These are phyloP conservation scores for Uronychia setigera DNA, from an alignment of 73 alveolate species.

Conservation along the genomic window DNA sequence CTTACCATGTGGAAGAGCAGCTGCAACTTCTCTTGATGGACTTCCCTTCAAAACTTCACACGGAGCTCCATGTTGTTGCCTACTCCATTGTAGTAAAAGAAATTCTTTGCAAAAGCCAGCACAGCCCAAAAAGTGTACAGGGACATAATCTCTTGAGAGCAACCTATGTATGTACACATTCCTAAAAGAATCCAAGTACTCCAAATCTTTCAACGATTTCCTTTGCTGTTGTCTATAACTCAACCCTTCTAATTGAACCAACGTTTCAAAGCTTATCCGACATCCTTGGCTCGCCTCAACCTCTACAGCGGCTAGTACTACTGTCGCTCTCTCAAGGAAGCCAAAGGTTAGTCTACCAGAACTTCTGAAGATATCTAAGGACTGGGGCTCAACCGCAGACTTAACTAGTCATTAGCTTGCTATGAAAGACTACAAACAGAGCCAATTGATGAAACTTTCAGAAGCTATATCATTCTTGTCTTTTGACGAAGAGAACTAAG, in stretches of 20 bases:
- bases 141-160: neutral
- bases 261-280: neutral
- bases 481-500: neutral
- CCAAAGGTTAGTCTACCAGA: neutral
- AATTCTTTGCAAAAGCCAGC: neutral
- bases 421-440: neutral
- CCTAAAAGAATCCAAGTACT: neutral
- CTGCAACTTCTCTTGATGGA: neutral
- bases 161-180: neutral
- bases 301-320: neutral
- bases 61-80: neutral
- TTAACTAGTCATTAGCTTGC: neutral
- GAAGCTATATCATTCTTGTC: neutral
- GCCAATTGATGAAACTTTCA: neutral
- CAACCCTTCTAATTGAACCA: neutral
- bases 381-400: neutral
- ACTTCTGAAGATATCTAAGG: neutral
- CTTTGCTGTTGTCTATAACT: neutral
- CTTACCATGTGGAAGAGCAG: neutral
- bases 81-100: neutral
- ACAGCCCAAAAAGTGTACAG: neutral
- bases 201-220: neutral
- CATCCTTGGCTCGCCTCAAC: neutral
- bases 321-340: neutral
- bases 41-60: neutral